Conservation (phyloP, 1,139 yeast species). For the Geotrichum bryndzae region DNA sequence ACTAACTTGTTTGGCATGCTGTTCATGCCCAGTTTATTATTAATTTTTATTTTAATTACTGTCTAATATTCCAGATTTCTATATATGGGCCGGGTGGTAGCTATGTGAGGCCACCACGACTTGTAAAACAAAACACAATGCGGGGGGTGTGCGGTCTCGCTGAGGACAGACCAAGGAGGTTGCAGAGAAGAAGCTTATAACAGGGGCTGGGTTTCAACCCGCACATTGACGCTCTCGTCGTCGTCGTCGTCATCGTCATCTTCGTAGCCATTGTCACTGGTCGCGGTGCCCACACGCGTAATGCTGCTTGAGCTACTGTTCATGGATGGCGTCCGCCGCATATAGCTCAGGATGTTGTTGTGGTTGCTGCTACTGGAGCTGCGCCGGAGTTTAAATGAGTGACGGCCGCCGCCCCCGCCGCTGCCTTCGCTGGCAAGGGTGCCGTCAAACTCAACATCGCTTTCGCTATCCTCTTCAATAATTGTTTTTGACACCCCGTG, state of each 20-base stretch:
- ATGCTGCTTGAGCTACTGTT: neutral
- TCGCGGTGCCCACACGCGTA: neutral
- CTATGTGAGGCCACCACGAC: too few species aligned
- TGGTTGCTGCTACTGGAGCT: neutral
- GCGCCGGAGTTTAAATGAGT: neutral
- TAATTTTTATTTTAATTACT: too few species aligned
- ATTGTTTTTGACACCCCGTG: constrained; percentile 85
- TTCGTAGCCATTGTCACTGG: neutral
- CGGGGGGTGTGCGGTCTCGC: too few species aligned
- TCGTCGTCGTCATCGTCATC: neutral
- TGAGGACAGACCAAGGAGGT: neutral
- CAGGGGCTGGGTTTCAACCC: neutral
- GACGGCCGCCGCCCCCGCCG: neutral
- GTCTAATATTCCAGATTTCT: too few species aligned
- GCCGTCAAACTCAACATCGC: too few species aligned
- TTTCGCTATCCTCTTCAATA: constrained; percentile 34
- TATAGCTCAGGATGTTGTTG: neutral
- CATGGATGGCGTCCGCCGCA: neutral
- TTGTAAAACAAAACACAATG: too few species aligned
- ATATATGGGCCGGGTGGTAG: too few species aligned
- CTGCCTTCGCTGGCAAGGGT: neutral
- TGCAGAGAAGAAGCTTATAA: neutral
- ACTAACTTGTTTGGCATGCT: too few species aligned
- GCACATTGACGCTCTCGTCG: neutral
- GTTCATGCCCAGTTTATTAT: too few species aligned